Evolutionary conservation across 768 basidiomycete genomes (phyloP), one percentile per base, ranked within the genome.

Genomic region (Cystoderma amianthinum): DNA sequence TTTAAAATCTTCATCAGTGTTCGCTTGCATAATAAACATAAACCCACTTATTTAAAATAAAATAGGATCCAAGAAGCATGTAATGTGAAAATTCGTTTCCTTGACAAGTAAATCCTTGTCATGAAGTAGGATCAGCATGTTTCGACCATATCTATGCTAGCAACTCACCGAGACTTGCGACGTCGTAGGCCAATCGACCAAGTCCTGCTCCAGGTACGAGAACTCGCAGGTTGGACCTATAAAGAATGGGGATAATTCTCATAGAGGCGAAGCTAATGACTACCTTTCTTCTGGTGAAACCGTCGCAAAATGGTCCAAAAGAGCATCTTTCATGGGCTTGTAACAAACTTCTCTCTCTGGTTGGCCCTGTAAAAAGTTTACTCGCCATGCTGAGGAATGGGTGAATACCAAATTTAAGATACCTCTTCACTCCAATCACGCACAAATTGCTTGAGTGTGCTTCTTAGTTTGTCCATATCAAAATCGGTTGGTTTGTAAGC

Each of bases 31-130:
- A n/a, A n/a, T 33, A 12, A 22, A 15, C 33, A n/a, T 35, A 13
- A 36, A 34, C 73, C 7, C 51, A 91, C 92, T 74, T 75, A 56
- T 97, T 98, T 37, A 97, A 67, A 15, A 96, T 80, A 57, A 85
- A 87, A 55, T 82, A 84, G 3, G 94, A 96, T 2, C 86, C 71
- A 3, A 97, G 77, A 10, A 98, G 74, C 92, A 94, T 95, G 60
- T 90, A 91, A 49, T 94, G 86, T 22, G 89, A 92, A 57, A 96
- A 96, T 60, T 98, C 94, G 56, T 96, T 96, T 16, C 87, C 93
- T 60, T 95, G 93, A 48, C 86, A 91, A 1, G 85, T 64, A 50
- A 92, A 97, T 3, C 93, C 93, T 92, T 46, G 28, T 7, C 10
- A 19, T 32, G 23, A 13, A 46, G 40, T 34, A 20, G 43, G 3